These are phyloP conservation scores for Trichoderma sp. DNA, from an alignment of 2,329 filamentous ascomycete species.

Conservation along the genomic window DNA sequence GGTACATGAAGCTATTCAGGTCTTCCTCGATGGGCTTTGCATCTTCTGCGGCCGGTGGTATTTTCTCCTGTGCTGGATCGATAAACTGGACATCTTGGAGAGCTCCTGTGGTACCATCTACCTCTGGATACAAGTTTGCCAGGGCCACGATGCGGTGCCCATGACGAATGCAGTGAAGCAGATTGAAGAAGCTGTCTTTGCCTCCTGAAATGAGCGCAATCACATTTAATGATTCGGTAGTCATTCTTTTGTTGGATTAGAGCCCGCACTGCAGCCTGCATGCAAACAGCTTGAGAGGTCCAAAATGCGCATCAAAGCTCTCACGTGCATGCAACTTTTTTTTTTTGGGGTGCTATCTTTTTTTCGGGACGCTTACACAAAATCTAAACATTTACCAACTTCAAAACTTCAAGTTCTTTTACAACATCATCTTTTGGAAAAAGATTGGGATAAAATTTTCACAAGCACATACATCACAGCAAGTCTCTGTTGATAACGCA, in stretches of 20 bases:
- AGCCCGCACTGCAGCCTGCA: background rate
- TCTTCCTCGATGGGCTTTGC: slow-evolving; percentile 48
- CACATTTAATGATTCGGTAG: slow-evolving; percentile 65
- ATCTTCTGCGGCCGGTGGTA: background rate
- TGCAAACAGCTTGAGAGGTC: background rate
- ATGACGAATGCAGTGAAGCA: slow-evolving; percentile 86
- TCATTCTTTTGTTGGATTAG: slow-evolving; percentile 41
- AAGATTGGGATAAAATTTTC: background rate
- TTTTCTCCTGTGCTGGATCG: slow-evolving; percentile 32
- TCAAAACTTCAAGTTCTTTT: background rate
- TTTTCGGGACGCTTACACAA: background rate
- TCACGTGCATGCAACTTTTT: slow-evolving; percentile 30
- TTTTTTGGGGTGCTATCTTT: background rate
- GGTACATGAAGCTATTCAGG: slow-evolving; percentile 99
- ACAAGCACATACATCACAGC: background rate
- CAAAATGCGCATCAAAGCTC: slow-evolving; percentile 10
- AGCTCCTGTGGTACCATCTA: background rate
- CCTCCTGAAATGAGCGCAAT: slow-evolving; percentile 94
- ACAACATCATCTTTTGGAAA: background rate
- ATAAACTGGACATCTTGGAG: slow-evolving; percentile 30
- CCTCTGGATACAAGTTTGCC: slow-evolving; percentile 76
- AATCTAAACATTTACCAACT: background rate
- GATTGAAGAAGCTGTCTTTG: slow-evolving; percentile 94
- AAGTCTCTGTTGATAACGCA: background rate
- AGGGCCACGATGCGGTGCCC: slow-evolving; percentile 85